Conservation (phyloP, 257 asterid genomes). For the Solanum medicagineum region DNA sequence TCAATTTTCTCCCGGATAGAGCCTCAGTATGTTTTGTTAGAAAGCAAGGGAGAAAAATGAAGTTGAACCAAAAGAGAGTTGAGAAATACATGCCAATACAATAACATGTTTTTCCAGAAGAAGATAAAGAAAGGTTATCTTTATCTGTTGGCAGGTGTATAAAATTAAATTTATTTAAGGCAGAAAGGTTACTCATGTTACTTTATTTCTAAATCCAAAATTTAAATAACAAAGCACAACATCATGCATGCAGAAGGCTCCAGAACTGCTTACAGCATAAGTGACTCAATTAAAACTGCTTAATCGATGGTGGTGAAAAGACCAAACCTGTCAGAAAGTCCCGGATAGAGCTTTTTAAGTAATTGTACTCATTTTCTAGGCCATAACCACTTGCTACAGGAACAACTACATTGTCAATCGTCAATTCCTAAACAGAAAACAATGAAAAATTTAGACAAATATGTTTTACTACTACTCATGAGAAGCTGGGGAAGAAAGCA, state of each 20-base stretch:
- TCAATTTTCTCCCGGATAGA: not conserved
- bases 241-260: not conserved
- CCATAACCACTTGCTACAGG: constrained; percentile 71
- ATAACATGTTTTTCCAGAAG: not conserved
- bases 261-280: not conserved
- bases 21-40: not conserved
- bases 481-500: not conserved
- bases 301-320: not conserved
- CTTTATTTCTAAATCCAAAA: not conserved
- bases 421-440: constrained; percentile 45
- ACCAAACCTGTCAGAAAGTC: constrained; percentile 56
- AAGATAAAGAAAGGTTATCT: not conserved
- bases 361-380: constrained; percentile 57
- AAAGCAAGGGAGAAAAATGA: not conserved
- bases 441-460: not conserved
- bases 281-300: not conserved
- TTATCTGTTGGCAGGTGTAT: not conserved
- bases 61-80: not conserved
- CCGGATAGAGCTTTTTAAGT: constrained; percentile 74
- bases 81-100: not conserved
- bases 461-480: not conserved
- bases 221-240: not conserved
- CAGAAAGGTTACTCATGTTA: not conserved
- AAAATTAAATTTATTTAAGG: not conserved
- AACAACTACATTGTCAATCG: constrained; percentile 59